A percentile compares a stretch with the other conserved stretches of the same genome.
Conservation (phyloP, 179 eudicot species). For the Heliamphora pulchella region DNA sequence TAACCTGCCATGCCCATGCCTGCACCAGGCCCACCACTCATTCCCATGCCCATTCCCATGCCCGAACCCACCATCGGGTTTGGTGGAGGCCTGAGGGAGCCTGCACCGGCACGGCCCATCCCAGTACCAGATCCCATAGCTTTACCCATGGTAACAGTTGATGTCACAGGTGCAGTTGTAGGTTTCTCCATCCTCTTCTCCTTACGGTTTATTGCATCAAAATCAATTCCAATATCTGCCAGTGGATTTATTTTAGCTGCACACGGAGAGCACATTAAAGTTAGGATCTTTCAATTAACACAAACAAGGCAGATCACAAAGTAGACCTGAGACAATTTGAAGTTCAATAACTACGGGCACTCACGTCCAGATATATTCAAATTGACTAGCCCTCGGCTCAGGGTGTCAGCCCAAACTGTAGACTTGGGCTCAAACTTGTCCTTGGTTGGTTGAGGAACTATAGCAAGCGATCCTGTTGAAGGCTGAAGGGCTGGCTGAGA, state of each 20-base stretch:
- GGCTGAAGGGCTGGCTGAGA: conserved; percentile 34
- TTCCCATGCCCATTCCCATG: conserved; percentile 44
- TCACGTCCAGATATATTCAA: conserved; percentile 92
- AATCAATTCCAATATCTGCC: conserved; percentile 86
- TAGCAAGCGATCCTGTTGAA: conserved; percentile 44
- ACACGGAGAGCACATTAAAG: conserved; percentile 15
- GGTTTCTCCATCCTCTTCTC: conserved; percentile 97
- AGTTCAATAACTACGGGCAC: conserved; percentile 21
- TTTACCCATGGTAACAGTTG: conserved; percentile 82
- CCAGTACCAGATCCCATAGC: conserved; percentile 99
- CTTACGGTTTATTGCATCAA: conserved; percentile 88
- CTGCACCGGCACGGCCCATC: conserved; percentile 79
- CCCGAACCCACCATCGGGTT: conserved; percentile 55
- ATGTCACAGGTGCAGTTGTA: conserved; percentile 41
- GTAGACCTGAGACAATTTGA: background rate
- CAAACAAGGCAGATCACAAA: background rate
- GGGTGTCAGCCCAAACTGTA: conserved; percentile 92
- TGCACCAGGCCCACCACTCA: conserved; percentile 21
- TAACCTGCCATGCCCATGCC: conserved; percentile 33
- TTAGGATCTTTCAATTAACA: conserved; percentile 7
- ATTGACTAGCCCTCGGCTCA: conserved; percentile 86
- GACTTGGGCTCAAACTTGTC: conserved; percentile 90
- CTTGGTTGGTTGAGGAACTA: conserved; percentile 53
- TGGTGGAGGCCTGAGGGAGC: conserved; percentile 47
- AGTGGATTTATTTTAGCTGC: conserved; percentile 92